Evolutionary conservation across 768 basidiomycete species (phyloP).

Genomic region (Suillus ampliporus): DNA sequence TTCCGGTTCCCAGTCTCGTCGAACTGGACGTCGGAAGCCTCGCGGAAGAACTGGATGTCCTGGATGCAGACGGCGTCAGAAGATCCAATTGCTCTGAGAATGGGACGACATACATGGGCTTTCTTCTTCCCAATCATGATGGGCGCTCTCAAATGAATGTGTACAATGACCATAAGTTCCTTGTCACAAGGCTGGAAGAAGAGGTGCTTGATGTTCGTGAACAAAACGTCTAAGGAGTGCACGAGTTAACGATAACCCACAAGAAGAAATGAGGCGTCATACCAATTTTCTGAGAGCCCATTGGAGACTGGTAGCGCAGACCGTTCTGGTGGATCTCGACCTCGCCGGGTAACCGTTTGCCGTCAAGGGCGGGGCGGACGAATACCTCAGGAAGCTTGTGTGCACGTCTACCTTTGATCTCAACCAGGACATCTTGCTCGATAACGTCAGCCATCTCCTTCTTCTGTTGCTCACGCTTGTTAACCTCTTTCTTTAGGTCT

Average conservation of each 20-base stretch:
- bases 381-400: slow-evolving; percentile 90
- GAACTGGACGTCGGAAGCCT: slow-evolving; percentile 96
- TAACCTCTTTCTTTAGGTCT: slow-evolving; percentile 94
- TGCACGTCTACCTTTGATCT: slow-evolving; percentile 88
- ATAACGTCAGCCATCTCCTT: slow-evolving; percentile 99
- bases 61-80: slow-evolving; percentile 35
- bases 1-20: slow-evolving; percentile 99
- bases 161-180: slow-evolving; percentile 92
- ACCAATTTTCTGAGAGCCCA: slow-evolving; percentile 92
- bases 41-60: slow-evolving; percentile 98
- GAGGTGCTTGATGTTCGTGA: slow-evolving; percentile 96
- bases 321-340: slow-evolving; percentile 99
- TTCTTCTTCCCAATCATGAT: slow-evolving; percentile 99
- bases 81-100: neutral
- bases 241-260: slow-evolving; percentile 11
- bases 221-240: slow-evolving; percentile 74
- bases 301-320: slow-evolving; percentile 86
- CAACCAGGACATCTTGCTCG: slow-evolving; percentile 89
- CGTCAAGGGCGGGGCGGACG: slow-evolving; percentile 91
- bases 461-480: slow-evolving; percentile 96
- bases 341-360: slow-evolving; percentile 95
- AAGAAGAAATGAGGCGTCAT: slow-evolving; percentile 30
- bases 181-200: slow-evolving; percentile 99
- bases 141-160: slow-evolving; percentile 90
- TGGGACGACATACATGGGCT: slow-evolving; percentile 68